Conservation (phyloP, 1,284 basidiomycete genomes). For the Tylopilus sp. region DNA sequence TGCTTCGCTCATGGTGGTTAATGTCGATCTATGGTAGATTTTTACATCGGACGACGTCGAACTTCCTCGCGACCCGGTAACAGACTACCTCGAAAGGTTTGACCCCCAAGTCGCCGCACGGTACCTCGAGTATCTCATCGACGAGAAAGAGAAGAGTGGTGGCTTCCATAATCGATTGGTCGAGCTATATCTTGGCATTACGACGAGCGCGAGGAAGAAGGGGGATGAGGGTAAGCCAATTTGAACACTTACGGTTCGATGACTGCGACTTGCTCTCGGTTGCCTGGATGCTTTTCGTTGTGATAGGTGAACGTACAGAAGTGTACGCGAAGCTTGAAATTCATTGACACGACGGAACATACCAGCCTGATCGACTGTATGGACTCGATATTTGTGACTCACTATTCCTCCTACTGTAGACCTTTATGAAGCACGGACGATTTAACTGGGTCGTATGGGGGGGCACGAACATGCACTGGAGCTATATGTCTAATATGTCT, state of each 20-base stretch:
- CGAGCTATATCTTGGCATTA: slow-evolving; percentile 84
- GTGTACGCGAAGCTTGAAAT: slow-evolving; percentile 81
- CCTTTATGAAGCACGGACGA: slow-evolving; percentile 89
- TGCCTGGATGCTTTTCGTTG: not conserved
- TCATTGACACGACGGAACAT: slow-evolving; percentile 82
- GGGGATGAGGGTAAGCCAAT: slow-evolving; percentile 63
- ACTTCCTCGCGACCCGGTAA: slow-evolving; percentile 81
- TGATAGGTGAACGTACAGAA: slow-evolving; percentile 54
- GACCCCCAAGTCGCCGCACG: slow-evolving; percentile 75
- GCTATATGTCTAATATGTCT: slow-evolving; percentile 95
- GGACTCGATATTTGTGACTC: slow-evolving; percentile 49
- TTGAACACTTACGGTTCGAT: slow-evolving; percentile 10
- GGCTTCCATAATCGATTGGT: slow-evolving; percentile 91
- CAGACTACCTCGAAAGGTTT: slow-evolving; percentile 83
- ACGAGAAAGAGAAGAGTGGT: slow-evolving; percentile 75
- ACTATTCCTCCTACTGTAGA: slow-evolving; percentile 56
- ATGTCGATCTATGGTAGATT: slow-evolving; percentile 63
- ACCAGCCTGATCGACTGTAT: slow-evolving; percentile 85
- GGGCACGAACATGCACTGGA: slow-evolving; percentile 94
- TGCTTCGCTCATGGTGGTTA: slow-evolving; percentile 2
- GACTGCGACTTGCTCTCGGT: not conserved
- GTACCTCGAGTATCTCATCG: slow-evolving; percentile 92
- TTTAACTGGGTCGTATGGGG: slow-evolving; percentile 90
- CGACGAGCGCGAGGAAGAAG: slow-evolving; percentile 63
- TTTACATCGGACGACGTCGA: slow-evolving; percentile 96